phyloP scores from a whole-genome alignment of 2,329 filamentous ascomycete species.

The Sordariomycetes sp. region DNA sequence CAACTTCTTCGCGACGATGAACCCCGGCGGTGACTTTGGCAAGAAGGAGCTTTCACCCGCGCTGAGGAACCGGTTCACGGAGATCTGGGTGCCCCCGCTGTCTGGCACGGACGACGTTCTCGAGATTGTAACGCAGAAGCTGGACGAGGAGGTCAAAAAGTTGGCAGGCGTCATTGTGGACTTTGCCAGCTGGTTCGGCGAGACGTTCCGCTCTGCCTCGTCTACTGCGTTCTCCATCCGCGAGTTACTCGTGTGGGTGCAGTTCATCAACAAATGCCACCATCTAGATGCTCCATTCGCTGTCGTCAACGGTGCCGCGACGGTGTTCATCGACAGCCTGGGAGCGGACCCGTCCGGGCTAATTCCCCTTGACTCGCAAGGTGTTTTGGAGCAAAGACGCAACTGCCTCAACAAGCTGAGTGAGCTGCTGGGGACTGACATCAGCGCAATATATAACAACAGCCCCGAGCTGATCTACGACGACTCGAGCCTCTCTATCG shows the following conservation, averaged over 20 bases:
- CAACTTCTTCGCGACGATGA: slow-evolving; percentile 98
- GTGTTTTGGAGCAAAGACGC: slow-evolving; percentile 56
- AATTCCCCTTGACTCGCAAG: slow-evolving; percentile 56
- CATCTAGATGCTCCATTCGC: slow-evolving; percentile 23
- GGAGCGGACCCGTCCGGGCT: slow-evolving; percentile 90
- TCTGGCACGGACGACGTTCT: slow-evolving; percentile 76
- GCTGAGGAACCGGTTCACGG: slow-evolving; percentile 89
- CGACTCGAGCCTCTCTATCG: slow-evolving; percentile 47
- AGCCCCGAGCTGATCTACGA: slow-evolving; percentile 44
- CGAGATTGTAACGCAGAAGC: slow-evolving; percentile 72
- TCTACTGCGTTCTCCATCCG: slow-evolving; percentile 76
- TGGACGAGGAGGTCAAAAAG: slow-evolving; percentile 38
- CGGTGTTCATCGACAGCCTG: slow-evolving; percentile 91
- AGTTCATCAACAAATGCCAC: slow-evolving; percentile 67
- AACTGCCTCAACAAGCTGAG: slow-evolving; percentile 63
- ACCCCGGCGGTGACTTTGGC: slow-evolving; percentile 94
- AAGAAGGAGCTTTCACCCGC: slow-evolving; percentile 96
- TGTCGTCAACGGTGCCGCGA: slow-evolving; percentile 73
- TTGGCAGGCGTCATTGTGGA: slow-evolving; percentile 60
- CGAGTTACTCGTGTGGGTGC: slow-evolving; percentile 85
- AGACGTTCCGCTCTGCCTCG: slow-evolving; percentile 61
- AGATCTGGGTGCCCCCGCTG: slow-evolving; percentile 92
- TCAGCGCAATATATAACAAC: slow-evolving; percentile 50
- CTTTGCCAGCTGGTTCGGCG: slow-evolving; percentile 89
- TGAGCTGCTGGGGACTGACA: slow-evolving; percentile 49